A percentile compares a stretch with the other conserved stretches of the same genome.
Conservation (phyloP, 257 asterid species). For the Petunia axillaris region DNA sequence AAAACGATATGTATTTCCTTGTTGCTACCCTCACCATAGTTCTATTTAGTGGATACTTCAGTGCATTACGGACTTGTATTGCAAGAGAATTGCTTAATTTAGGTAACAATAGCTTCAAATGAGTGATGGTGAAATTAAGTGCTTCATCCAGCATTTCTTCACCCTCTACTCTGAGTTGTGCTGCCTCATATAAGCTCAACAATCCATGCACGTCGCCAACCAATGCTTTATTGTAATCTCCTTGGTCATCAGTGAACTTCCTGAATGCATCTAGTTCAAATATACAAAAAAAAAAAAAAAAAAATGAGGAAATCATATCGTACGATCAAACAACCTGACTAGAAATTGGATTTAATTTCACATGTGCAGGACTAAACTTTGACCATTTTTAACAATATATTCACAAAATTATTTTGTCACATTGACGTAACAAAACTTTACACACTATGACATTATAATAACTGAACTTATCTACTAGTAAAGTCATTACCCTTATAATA, state of each 20-base stretch:
- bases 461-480: no score
- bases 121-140: slow-evolving; percentile 28
- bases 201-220: slow-evolving; percentile 21
- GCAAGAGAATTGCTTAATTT: slow-evolving; percentile 9
- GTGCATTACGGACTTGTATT: slow-evolving; percentile 18
- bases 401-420: no score
- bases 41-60: slow-evolving; percentile 30
- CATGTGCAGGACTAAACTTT: no score
- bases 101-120: slow-evolving; percentile 13
- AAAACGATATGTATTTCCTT: slow-evolving; percentile 22
- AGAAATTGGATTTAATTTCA: no score
- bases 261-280: slow-evolving; percentile 31
- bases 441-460: no score
- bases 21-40: slow-evolving; percentile 33
- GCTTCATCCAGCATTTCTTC: slow-evolving; percentile 32
- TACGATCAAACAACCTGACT: no score
- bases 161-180: slow-evolving; percentile 29
- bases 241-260: slow-evolving; percentile 34
- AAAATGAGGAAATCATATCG: background rate
- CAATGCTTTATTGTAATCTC: slow-evolving; percentile 23
- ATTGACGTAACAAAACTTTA: no score
- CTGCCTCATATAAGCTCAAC: slow-evolving; percentile 42
- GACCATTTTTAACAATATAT: no score
- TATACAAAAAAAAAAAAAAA: background rate
- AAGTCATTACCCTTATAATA: no score